Evolutionary conservation across 257 asterid species (phyloP), one percentile per base, ranked within the genome.

Genomic region (Coffea canephora): DNA sequence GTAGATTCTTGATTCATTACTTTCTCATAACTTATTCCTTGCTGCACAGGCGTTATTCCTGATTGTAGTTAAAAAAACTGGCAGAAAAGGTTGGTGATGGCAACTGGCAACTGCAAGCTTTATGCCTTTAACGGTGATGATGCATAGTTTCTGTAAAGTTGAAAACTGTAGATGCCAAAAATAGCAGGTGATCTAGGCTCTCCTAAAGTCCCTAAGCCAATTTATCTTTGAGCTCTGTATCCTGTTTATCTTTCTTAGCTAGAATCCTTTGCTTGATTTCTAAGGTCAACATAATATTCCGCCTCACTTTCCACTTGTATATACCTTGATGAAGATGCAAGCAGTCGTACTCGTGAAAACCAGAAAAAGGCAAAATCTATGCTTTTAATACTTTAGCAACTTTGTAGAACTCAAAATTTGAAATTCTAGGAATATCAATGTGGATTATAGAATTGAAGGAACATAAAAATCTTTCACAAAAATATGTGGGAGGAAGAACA

Each of bases 21-120:
- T 83, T 83, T 77, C 50, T 34, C 66, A 19, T 69, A 80, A 71
- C 78, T 74, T 85, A 85, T 85, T 80, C 89, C 77, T 86, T 85
- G 83, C 85, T 74, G 85, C 77, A 77, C 2, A 18, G 57, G 82
- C 54, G 71, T 65, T 83, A 80, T 81, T 86, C 89, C 69, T 23
- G 70, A 64, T 65, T 13, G 71, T 55, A 6, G 61, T 50, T 66
- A 27, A 43, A 75, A 79, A 73, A 85, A 39, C 43, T 64, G 77
- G 50, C 73, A 59, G 77, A 66, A 85, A 80, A 43, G 66, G 52
- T 45, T 23, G 25, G 61, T 81, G 21, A 34, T 71, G 59, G 12
- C 70, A 75, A 66, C 61, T 73, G 69, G 73, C 61, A 43, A 74
- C 49, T 68, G 57, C 85, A 34, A 13, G 7, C 79, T 27, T 45